These are phyloP conservation scores for Aspergillaceae sp. DNA, from an alignment of 2,329 filamentous ascomycete genomes.

Conservation along the genomic window DNA sequence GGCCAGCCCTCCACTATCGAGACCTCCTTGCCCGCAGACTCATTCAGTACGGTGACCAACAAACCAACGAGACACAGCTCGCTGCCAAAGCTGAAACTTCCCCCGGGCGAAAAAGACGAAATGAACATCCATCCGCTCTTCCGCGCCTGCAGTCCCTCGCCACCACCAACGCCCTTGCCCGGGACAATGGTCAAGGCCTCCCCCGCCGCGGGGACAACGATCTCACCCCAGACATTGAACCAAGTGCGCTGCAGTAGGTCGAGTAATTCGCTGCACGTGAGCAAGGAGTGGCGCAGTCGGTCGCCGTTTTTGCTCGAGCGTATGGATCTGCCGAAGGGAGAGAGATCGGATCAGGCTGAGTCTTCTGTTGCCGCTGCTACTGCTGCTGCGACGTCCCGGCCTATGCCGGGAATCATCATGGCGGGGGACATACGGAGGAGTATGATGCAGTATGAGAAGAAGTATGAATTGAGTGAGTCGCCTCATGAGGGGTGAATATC, in stretches of 20 bases:
- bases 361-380: not conserved
- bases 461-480: conserved; percentile 22
- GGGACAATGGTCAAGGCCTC: conserved; percentile 50
- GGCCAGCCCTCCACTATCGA: too few species aligned
- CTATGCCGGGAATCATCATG: conserved; percentile 10
- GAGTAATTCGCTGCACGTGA: conserved; percentile 21
- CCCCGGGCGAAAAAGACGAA: conserved; percentile 43
- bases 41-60: conserved; percentile 9
- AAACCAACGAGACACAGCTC: conserved; percentile 3
- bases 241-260: conserved; percentile 23
- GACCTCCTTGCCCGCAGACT: conserved; percentile 11
- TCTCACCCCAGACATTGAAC: conserved; percentile 32
- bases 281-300: conserved; percentile 12
- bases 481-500: conserved; percentile 18
- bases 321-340: not conserved
- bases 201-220: conserved; percentile 46
- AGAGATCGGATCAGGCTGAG: not conserved
- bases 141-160: conserved; percentile 44
- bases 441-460: conserved; percentile 16
- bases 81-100: conserved; percentile 12
- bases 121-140: conserved; percentile 52
- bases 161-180: conserved; percentile 43
- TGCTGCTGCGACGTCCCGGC: not conserved
- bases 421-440: conserved; percentile 15
- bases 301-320: conserved; percentile 9